Conservation (phyloP, 768 basidiomycete species). For the Lentinula lateritia region DNA sequence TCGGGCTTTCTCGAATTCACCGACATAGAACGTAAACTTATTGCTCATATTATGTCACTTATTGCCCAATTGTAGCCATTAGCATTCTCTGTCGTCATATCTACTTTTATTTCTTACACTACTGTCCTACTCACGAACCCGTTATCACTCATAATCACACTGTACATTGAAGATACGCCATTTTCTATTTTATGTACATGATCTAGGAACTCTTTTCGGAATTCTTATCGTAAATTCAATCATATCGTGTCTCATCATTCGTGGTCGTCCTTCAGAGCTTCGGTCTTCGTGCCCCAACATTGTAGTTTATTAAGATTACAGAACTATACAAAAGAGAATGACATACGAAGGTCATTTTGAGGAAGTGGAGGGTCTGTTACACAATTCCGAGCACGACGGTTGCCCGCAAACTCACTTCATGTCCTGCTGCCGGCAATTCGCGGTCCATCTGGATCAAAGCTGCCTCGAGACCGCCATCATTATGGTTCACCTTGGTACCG, state of each 20-base stretch:
- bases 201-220: too few relatives aligned
- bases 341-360: too few relatives aligned
- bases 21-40: not conserved
- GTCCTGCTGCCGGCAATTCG: slow-evolving; percentile 16
- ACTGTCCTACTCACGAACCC: not conserved
- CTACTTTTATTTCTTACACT: slow-evolving; percentile 2
- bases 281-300: too few relatives aligned
- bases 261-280: too few relatives aligned
- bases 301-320: too few relatives aligned
- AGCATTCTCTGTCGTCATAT: not conserved
- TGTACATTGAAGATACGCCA: not conserved
- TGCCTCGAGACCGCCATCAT: slow-evolving; percentile 13
- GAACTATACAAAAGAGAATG: too few relatives aligned
- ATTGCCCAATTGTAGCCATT: not conserved
- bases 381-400: slow-evolving; percentile 11
- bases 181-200: too few relatives aligned
- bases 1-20: not conserved
- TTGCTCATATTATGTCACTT: not conserved
- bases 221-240: too few relatives aligned
- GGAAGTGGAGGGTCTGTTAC: not conserved
- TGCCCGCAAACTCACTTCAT: slow-evolving; percentile 9
- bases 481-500: slow-evolving; percentile 45
- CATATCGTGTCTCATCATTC: too few relatives aligned
- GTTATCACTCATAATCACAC: not conserved
- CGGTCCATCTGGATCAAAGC: slow-evolving; percentile 9